Percentiles rank a stretch among this genome's conserved stretches.
phyloP scores from a whole-genome alignment of 495 filamentous ascomycete species.

The Zalerion maritima region DNA sequence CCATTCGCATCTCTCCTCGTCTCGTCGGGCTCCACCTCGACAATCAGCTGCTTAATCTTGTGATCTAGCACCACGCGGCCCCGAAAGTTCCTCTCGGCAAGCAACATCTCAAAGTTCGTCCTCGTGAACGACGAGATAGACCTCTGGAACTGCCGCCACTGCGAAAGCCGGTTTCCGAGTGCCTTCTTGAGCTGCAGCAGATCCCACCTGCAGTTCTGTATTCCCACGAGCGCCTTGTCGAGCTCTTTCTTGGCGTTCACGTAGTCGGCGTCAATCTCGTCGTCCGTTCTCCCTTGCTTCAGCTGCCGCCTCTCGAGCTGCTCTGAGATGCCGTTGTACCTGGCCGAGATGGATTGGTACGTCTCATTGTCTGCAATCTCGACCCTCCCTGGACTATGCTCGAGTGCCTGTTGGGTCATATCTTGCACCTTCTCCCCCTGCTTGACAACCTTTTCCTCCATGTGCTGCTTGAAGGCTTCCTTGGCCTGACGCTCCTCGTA shows the following conservation, averaged over 20 bases:
- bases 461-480: slow-evolving; percentile 28
- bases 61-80: slow-evolving; percentile 72
- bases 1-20: slow-evolving; percentile 48
- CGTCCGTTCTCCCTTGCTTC: slow-evolving; percentile 44
- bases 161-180: slow-evolving; percentile 51
- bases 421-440: slow-evolving; percentile 31
- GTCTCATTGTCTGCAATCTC: slow-evolving; percentile 57
- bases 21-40: slow-evolving; percentile 73
- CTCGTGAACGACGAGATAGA: slow-evolving; percentile 74
- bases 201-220: slow-evolving; percentile 30
- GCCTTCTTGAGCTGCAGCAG: slow-evolving; percentile 46
- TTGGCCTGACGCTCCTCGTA: slow-evolving; percentile 34
- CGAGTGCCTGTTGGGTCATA: slow-evolving; percentile 42
- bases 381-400: slow-evolving; percentile 42
- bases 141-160: slow-evolving; percentile 68
- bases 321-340: slow-evolving; percentile 41
- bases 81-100: slow-evolving; percentile 78
- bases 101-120: slow-evolving; percentile 71
- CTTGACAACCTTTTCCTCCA: slow-evolving; percentile 32
- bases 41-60: slow-evolving; percentile 50
- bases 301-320: slow-evolving; percentile 31
- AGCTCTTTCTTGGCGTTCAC: slow-evolving; percentile 23
- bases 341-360: slow-evolving; percentile 42
- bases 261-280: slow-evolving; percentile 42
- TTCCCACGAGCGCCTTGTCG: slow-evolving; percentile 4